Evolutionary conservation across 1,284 basidiomycete genomes (phyloP).

Genomic region (Boletus semigastroideus): DNA sequence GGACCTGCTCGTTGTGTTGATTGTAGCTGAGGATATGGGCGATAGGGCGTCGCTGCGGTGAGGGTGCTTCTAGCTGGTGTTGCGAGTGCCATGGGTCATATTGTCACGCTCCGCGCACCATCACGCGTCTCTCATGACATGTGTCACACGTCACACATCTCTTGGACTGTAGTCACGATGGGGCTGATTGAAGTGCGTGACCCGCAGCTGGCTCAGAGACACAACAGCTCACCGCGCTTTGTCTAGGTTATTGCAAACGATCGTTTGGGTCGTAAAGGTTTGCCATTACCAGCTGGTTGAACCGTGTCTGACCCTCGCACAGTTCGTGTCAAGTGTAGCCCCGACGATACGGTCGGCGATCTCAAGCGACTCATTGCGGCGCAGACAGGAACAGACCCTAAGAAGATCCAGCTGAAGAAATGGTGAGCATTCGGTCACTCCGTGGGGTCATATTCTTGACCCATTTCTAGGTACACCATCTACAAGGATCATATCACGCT

Average conservation of each 20-base stretch:
- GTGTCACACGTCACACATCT: conserved; percentile 21
- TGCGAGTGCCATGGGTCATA: conserved; percentile 28
- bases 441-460: background rate
- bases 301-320: conserved; percentile 5
- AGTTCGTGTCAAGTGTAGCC: conserved; percentile 92
- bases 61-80: conserved; percentile 26
- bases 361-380: conserved; percentile 96
- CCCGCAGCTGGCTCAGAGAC: background rate
- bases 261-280: conserved; percentile 94
- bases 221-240: background rate
- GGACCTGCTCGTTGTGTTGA: conserved; percentile 33
- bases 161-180: conserved; percentile 41
- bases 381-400: conserved; percentile 86
- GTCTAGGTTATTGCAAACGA: conserved; percentile 92
- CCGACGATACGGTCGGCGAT: conserved; percentile 96
- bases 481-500: conserved; percentile 96
- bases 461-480: conserved; percentile 71
- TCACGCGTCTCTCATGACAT: conserved; percentile 16
- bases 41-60: conserved; percentile 21
- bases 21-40: conserved; percentile 25
- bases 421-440: conserved; percentile 56
- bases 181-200: conserved; percentile 55
- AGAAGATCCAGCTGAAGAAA: conserved; percentile 95
- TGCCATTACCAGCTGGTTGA: background rate
- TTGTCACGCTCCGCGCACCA: conserved; percentile 13